phyloP scores from a whole-genome alignment of 2,329 filamentous ascomycete genomes.

The Sporothrix brunneoviolacea region DNA sequence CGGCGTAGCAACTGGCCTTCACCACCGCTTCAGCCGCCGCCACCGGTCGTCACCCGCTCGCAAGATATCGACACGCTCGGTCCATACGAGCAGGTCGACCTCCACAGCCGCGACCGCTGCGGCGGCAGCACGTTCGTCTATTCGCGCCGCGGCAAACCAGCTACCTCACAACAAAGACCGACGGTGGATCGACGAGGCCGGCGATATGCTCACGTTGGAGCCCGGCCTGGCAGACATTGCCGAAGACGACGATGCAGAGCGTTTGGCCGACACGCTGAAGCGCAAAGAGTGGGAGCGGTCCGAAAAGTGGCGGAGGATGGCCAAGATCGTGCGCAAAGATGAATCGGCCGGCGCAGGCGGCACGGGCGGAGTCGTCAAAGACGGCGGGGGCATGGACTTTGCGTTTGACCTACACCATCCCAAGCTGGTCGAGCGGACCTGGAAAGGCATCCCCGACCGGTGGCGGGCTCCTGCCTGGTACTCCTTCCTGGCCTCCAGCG shows the following conservation, averaged over 20 bases:
- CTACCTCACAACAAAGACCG: constrained; percentile 56
- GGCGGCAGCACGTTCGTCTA: constrained; percentile 45
- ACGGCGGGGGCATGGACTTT: constrained; percentile 47
- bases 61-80: no score
- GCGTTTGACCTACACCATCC: constrained; percentile 77
- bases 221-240: constrained; percentile 49
- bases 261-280: constrained; percentile 49
- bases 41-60: background rate
- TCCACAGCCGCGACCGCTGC: constrained; percentile 26
- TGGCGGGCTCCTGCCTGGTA: constrained; percentile 95
- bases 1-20: background rate
- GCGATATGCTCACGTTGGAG: constrained; percentile 58
- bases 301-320: constrained; percentile 64
- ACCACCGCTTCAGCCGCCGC: constrained; percentile 1
- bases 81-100: constrained; percentile 44
- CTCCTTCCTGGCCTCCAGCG: constrained; percentile 77
- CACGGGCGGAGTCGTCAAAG: background rate
- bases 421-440: constrained; percentile 86
- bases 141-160: constrained; percentile 52
- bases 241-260: constrained; percentile 49
- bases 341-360: constrained; percentile 34
- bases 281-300: constrained; percentile 56
- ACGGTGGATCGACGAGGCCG: constrained; percentile 56
- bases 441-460: constrained; percentile 96
- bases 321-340: constrained; percentile 46